These are phyloP conservation scores for Calonectria hongkongensis DNA, from an alignment of 2,329 filamentous ascomycete species.

Conservation along the genomic window DNA sequence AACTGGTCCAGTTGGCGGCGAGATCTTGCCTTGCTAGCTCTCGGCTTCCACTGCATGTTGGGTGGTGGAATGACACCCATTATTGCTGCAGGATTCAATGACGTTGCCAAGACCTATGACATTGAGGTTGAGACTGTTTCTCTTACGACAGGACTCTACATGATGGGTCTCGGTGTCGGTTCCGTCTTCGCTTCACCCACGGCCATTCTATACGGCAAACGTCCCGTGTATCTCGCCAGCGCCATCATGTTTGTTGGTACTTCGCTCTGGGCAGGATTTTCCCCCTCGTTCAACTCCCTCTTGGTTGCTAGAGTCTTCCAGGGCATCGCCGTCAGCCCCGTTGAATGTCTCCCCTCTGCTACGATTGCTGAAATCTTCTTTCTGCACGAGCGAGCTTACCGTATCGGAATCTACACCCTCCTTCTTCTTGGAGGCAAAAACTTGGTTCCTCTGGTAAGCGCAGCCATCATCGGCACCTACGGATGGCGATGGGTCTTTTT, in stretches of 20 bases:
- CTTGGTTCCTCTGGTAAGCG: conserved; percentile 89
- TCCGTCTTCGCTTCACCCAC: conserved; percentile 91
- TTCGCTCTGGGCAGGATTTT: conserved; percentile 90
- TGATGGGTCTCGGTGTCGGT: conserved; percentile 93
- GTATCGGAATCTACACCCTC: conserved; percentile 94
- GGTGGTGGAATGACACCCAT: conserved; percentile 95
- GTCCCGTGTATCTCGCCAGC: conserved; percentile 89
- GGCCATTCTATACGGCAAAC: conserved; percentile 92
- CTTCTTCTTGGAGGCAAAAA: conserved; percentile 94
- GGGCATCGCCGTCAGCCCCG: conserved; percentile 90
- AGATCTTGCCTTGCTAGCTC: conserved; percentile 85
- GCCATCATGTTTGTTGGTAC: conserved; percentile 85
- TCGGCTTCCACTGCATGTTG: conserved; percentile 95
- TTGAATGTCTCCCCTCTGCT: conserved; percentile 93
- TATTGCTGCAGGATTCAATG: conserved; percentile 90
- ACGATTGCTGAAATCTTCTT: conserved; percentile 98
- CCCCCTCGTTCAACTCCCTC: conserved; percentile 86
- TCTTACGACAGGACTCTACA: conserved; percentile 92
- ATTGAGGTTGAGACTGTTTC: conserved; percentile 84
- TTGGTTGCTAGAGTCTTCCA: conserved; percentile 89
- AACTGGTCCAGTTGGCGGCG: conserved; percentile 92
- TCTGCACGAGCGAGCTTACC: conserved; percentile 93
- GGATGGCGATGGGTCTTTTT: conserved; percentile 96
- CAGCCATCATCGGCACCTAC: conserved; percentile 84
- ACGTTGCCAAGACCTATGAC: conserved; percentile 80